These are phyloP conservation scores for Orbilia quercus DNA, from an alignment of 2,329 filamentous ascomycete genomes.

Conservation along the genomic window DNA sequence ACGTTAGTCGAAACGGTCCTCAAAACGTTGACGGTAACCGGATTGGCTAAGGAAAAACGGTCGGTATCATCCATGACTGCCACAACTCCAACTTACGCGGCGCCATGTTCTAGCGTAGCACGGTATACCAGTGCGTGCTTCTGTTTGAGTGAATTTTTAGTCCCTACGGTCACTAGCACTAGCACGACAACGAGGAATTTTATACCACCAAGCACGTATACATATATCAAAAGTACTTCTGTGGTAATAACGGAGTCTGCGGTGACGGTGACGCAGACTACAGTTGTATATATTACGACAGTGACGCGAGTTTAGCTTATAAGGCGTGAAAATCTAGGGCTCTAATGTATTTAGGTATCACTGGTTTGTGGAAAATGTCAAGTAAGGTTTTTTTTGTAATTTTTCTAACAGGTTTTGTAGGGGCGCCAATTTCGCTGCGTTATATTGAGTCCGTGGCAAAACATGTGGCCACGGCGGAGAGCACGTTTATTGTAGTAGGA, in stretches of 20 bases:
- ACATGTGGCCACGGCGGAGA: too few species aligned
- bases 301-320: neutral
- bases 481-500: too few species aligned
- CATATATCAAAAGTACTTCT: neutral
- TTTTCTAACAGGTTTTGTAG: too few species aligned
- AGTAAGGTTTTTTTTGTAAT: too few species aligned
- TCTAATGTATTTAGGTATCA: too few species aligned
- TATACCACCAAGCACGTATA: conserved; percentile 5
- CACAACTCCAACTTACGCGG: conserved; percentile 59
- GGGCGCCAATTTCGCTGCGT: neutral
- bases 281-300: neutral
- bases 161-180: neutral
- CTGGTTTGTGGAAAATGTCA: too few species aligned
- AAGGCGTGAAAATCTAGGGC: too few species aligned
- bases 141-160: conserved; percentile 46
- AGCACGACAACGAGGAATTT: neutral
- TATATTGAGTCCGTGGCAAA: neutral
- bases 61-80: neutral
- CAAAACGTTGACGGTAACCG: neutral
- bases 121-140: conserved; percentile 61
- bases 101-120: conserved; percentile 57
- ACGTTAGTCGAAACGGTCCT: neutral
- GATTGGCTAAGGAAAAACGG: neutral
- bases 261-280: neutral
- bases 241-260: neutral